phyloP scores from a whole-genome alignment of 192 early-diverging fungal genomes.

The Coemansia sp. region DNA sequence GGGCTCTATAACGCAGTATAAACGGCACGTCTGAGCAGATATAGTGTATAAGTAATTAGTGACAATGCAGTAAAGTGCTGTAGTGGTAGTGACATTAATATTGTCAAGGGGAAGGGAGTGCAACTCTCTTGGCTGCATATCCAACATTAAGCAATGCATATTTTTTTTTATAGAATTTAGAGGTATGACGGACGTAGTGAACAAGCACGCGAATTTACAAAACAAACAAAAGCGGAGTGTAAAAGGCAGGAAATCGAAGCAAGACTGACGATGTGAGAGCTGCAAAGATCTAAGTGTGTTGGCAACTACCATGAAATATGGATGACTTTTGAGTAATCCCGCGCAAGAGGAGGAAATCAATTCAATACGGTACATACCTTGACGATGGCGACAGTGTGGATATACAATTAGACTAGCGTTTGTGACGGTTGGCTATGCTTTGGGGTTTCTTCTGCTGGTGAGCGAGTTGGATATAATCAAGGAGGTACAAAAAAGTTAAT shows the following conservation, averaged over 20 bases:
- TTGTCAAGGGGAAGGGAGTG: neutral
- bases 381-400: neutral
- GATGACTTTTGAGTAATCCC: neutral
- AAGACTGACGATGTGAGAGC: conserved; percentile 1
- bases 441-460: neutral
- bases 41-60: neutral
- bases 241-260: neutral
- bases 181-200: neutral
- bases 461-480: neutral
- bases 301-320: neutral
- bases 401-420: neutral
- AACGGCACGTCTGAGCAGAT: neutral
- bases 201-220: neutral
- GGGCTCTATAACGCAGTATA: neutral
- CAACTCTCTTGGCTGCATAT: neutral
- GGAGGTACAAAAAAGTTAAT: neutral
- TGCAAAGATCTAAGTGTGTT: neutral
- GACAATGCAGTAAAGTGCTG: neutral
- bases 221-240: neutral
- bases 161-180: neutral
- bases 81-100: neutral
- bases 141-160: neutral
- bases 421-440: neutral
- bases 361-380: neutral
- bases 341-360: neutral